phyloP scores from a whole-genome alignment of 1,139 yeast species.

The Nakaseomyces uthaithaninus region DNA sequence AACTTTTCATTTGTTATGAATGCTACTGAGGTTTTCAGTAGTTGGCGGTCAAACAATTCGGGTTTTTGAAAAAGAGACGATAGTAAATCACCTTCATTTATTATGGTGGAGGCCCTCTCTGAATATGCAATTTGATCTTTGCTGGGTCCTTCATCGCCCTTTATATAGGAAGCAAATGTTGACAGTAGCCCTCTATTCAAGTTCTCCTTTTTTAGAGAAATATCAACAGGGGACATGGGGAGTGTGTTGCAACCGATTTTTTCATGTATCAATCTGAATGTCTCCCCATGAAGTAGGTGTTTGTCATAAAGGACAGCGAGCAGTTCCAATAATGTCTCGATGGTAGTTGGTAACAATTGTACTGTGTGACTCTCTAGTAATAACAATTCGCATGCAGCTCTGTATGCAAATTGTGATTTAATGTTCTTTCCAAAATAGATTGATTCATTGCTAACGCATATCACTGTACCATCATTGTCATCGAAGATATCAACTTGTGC shows the following conservation, averaged over 20 bases:
- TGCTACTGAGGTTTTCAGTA: not conserved
- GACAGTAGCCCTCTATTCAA: slow-evolving; percentile 70
- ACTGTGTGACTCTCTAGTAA: not conserved
- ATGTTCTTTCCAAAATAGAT: not conserved
- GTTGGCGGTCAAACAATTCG: slow-evolving; percentile 50
- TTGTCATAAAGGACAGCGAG: slow-evolving; percentile 1
- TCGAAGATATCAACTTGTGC: slow-evolving; percentile 11
- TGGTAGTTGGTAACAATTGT: not conserved
- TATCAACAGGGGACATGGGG: slow-evolving; percentile 29
- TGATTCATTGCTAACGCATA: slow-evolving; percentile 5
- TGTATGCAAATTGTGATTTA: not conserved
- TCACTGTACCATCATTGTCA: not conserved
- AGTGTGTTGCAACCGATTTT: not conserved
- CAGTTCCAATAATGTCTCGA: not conserved
- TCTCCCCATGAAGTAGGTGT: not conserved
- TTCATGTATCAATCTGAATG: not conserved
- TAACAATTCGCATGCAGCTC: not conserved
- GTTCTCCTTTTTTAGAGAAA: slow-evolving; percentile 52
- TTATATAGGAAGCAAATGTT: slow-evolving; percentile 83
- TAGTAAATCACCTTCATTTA: not conserved
- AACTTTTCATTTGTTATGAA: not conserved
- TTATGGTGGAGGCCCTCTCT: slow-evolving; percentile 47
- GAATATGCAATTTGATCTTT: slow-evolving; percentile 88
- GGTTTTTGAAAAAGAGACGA: not conserved
- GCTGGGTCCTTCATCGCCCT: slow-evolving; percentile 91